Percentiles rank a stretch among this genome's conserved stretches.
phyloP scores from a whole-genome alignment of 1,139 yeast genomes.

The Taphrina wiesneri region DNA sequence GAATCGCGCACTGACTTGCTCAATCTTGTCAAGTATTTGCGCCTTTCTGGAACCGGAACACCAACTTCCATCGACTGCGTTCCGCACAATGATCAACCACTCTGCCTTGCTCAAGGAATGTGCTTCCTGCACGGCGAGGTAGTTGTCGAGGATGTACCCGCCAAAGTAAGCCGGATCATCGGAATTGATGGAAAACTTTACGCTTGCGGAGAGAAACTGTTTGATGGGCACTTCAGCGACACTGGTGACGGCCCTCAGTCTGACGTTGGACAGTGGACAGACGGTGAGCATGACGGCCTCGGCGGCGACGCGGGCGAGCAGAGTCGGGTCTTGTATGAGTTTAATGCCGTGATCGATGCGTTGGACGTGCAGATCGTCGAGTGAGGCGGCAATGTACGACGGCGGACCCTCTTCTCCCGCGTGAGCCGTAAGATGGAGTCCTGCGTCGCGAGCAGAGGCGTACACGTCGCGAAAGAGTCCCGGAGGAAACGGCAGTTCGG shows the following conservation, averaged over 20 bases:
- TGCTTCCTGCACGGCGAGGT: slow-evolving; percentile 58
- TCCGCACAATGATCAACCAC: slow-evolving; percentile 4
- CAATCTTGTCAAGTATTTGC: not conserved
- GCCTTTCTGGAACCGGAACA: not conserved
- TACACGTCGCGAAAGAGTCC: slow-evolving; percentile 65
- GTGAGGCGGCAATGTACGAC: slow-evolving; percentile 57
- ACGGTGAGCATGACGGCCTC: slow-evolving; percentile 61
- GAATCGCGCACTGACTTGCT: slow-evolving; percentile 3
- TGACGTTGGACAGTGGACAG: slow-evolving; percentile 76
- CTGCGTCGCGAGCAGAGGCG: slow-evolving; percentile 48
- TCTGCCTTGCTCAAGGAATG: not conserved
- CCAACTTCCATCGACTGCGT: slow-evolving; percentile 9
- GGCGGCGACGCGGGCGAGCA: slow-evolving; percentile 59
- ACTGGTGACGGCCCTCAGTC: slow-evolving; percentile 68
- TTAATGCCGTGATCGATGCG: slow-evolving; percentile 81
- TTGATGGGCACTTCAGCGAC: slow-evolving; percentile 66
- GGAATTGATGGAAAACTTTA: slow-evolving; percentile 74
- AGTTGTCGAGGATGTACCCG: slow-evolving; percentile 75
- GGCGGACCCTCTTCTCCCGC: slow-evolving; percentile 88
- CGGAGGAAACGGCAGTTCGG: slow-evolving; percentile 76
- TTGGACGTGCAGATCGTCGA: slow-evolving; percentile 60
- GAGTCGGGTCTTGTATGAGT: slow-evolving; percentile 55
- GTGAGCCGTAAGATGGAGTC: slow-evolving; percentile 68
- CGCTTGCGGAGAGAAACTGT: slow-evolving; percentile 58
- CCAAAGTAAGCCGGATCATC: slow-evolving; percentile 90